Conservation (phyloP, 805 yeast species). For the Maudiozyma pseudohumilis region DNA sequence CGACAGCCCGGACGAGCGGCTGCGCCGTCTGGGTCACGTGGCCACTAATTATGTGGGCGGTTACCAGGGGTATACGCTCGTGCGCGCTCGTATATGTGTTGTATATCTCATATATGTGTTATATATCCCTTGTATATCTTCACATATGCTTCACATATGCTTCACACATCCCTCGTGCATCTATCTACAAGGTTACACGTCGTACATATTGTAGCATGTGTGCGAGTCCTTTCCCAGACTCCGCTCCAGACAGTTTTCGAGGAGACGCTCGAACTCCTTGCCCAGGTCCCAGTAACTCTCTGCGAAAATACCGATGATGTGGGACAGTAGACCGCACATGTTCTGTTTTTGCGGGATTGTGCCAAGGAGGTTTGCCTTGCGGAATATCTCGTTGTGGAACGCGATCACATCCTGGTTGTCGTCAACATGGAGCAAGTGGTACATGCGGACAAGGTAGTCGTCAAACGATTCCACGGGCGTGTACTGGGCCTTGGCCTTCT, state of each 20-base stretch:
- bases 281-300: conserved; percentile 48
- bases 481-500: conserved; percentile 10
- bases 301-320: conserved; percentile 34
- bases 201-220: conserved; percentile 45
- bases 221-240: conserved; percentile 40
- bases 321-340: conserved; percentile 45
- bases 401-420: conserved; percentile 25
- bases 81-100: too few relatives aligned
- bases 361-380: conserved; percentile 34
- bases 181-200: too few relatives aligned
- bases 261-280: conserved; percentile 43
- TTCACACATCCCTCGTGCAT: too few relatives aligned
- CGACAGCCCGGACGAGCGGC: too few relatives aligned
- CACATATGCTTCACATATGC: too few relatives aligned
- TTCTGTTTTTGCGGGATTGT: conserved; percentile 36
- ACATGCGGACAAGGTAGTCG: conserved; percentile 41
- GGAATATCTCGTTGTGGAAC: conserved; percentile 35
- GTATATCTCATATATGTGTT: too few relatives aligned
- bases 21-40: too few relatives aligned
- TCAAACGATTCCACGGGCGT: conserved; percentile 40
- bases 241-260: conserved; percentile 45
- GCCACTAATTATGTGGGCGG: too few relatives aligned
- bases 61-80: too few relatives aligned
- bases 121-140: too few relatives aligned
- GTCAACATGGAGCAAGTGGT: conserved; percentile 26